Evolutionary conservation across 192 early-diverging fungal species (phyloP).

Genomic region (Backusella psychrophila): DNA sequence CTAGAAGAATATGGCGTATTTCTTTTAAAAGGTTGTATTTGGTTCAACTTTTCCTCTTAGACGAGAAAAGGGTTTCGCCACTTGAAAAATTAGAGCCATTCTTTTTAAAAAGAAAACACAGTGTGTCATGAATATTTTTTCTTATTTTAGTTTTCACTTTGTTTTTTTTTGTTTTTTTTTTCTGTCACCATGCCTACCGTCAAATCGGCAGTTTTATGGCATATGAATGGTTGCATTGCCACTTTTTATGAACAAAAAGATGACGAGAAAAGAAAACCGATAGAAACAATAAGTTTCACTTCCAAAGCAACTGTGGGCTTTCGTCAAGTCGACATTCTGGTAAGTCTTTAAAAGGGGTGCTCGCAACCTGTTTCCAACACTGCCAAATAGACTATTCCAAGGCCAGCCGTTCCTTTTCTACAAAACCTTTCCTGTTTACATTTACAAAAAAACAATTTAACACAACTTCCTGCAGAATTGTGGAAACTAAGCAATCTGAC

Average conservation of each 20-base stretch:
- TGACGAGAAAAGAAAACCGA: not conserved
- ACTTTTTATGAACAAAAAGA: constrained; percentile 21
- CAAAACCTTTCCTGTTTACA: constrained; percentile 20
- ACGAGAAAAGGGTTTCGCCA: not conserved
- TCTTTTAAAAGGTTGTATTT: not conserved
- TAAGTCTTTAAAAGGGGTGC: not conserved
- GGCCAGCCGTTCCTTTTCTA: constrained; percentile 34
- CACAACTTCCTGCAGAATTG: constrained; percentile 22
- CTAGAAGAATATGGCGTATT: too few relatives aligned
- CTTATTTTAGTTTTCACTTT: not conserved
- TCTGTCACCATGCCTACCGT: not conserved
- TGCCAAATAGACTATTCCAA: constrained; percentile 28
- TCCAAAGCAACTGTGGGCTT: constrained; percentile 14
- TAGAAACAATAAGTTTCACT: constrained; percentile 17
- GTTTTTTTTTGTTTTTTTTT: not conserved
- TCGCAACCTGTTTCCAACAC: too few relatives aligned
- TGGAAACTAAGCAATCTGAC: constrained; percentile 28
- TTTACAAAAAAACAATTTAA: constrained; percentile 34
- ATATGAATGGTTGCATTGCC: constrained; percentile 21
- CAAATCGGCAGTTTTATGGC: constrained; percentile 28
- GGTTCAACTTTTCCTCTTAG: not conserved
- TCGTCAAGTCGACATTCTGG: constrained; percentile 12
- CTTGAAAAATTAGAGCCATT: not conserved
- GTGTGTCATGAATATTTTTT: not conserved
- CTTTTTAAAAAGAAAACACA: not conserved